Evolutionary conservation across 306 rosid genomes (phyloP), one percentile per base, ranked within the genome.

Genomic region (Arachis stenosperma): DNA sequence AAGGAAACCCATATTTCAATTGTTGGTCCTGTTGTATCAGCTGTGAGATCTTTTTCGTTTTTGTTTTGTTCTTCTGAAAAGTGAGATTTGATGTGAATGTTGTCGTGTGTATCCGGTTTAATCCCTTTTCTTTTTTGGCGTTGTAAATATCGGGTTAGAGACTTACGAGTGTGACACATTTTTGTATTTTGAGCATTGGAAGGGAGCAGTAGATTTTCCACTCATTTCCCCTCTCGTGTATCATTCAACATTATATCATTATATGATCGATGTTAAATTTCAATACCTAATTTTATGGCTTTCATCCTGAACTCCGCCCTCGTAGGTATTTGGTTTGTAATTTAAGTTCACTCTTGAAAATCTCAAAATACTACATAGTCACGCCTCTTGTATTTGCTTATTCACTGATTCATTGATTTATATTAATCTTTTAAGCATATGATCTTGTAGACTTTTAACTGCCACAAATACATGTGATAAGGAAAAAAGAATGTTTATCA

Each of bases 141-240:
- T 62, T 76, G 82, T 84, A 80, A 73, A 69, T 77, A 74, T 63
- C 69, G 82, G 64, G 61, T 51, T 65, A 52, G 63, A 12, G 69
- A 62, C 39, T 40, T 1, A n/a, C 7, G 63, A 12, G 69, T 67
- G 44, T 40, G 1, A n/a, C 7, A 10, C 63, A 10, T 63, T 66
- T 40, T 10, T 65, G 37, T 47, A 37, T 59, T 37, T 75, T n/a
- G 46, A 55, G 61, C 76, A 55, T 41, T 14, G 71, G 39, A 68
- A 73, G 29, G 62, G 67, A 50, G 67, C 61, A 8, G 67, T 60
- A 8, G 13, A 50, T 74, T 75, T 41, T n/a, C 6, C 78, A 65
- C 70, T 36, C 66, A 41, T 29, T 60, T 79, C 48, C 59, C 47
- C 53, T 58, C 63, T 36, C n/a, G 57, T 65, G 63, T 52, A 69